Conservation (phyloP, 2,329 filamentous ascomycete genomes). For the Torrubiellomyces zombiae region DNA sequence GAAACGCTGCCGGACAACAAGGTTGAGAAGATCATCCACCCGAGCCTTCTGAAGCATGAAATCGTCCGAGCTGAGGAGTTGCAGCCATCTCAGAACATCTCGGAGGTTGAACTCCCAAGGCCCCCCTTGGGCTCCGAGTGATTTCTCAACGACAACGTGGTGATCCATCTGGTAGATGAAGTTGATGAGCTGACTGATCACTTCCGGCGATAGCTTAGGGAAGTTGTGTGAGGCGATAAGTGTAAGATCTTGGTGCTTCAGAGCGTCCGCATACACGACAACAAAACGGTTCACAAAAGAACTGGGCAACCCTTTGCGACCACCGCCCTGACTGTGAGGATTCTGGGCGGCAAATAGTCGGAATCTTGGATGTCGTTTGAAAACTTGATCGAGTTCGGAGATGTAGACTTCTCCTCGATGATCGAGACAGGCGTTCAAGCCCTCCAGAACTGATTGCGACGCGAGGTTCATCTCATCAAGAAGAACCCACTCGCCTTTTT, state of each 20-base stretch:
- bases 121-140: conserved; percentile 47
- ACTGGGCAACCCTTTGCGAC: conserved; percentile 80
- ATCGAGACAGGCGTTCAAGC: conserved; percentile 88
- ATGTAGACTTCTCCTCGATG: conserved; percentile 93
- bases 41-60: conserved; percentile 42
- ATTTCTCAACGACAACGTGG: conserved; percentile 42
- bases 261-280: conserved; percentile 89
- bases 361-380: conserved; percentile 77
- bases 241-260: conserved; percentile 64
- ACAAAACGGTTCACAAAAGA: conserved; percentile 98
- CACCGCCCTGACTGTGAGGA: conserved; percentile 91
- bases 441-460: conserved; percentile 90
- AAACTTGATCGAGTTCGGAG: conserved; percentile 86
- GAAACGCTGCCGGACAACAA: conserved; percentile 79
- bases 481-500: conserved; percentile 88
- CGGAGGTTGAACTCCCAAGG: conserved; percentile 96
- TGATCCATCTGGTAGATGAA: conserved; percentile 72
- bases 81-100: conserved; percentile 78
- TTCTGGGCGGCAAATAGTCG: conserved; percentile 96
- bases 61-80: conserved; percentile 36
- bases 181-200: conserved; percentile 51
- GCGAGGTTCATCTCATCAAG: conserved; percentile 98
- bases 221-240: conserved; percentile 70
- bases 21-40: conserved; percentile 58
- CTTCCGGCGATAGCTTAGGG: conserved; percentile 39